These are phyloP conservation scores for Colletotrichum costaricense DNA, from an alignment of 2,329 filamentous ascomycete genomes.

Conservation along the genomic window DNA sequence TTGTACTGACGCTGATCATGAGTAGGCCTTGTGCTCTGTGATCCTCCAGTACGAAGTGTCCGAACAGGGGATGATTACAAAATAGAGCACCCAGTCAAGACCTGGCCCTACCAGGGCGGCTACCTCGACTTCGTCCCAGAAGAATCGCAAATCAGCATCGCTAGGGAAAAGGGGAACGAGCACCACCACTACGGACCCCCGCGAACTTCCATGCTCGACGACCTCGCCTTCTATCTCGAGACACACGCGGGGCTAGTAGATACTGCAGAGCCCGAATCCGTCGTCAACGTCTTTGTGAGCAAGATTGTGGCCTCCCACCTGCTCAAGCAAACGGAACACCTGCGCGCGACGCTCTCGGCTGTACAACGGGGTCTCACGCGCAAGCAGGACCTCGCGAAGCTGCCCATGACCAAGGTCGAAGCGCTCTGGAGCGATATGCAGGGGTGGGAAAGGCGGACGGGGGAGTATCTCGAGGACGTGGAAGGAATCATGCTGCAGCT, in stretches of 20 bases:
- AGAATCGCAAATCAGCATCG: conserved; percentile 31
- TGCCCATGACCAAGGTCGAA: conserved; percentile 39
- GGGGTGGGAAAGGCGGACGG: conserved; percentile 41
- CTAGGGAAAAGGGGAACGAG: too few relatives aligned
- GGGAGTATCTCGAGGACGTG: conserved; percentile 41
- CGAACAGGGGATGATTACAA: conserved; percentile 37
- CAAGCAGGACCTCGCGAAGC: conserved; percentile 39
- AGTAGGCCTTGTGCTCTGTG: conserved; percentile 38
- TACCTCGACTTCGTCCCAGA: conserved; percentile 42
- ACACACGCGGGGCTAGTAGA: conserved; percentile 33
- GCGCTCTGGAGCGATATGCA: conserved; percentile 42
- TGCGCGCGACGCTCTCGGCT: conserved; percentile 38
- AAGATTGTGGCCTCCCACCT: conserved; percentile 42
- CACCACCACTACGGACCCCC: conserved; percentile 36
- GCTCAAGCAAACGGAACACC: conserved; percentile 38
- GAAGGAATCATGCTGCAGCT: conserved; percentile 42
- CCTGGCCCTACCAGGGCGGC: conserved; percentile 39
- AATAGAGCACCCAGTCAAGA: conserved; percentile 31
- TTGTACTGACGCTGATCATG: neutral
- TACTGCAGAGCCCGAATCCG: conserved; percentile 24
- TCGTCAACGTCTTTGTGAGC: conserved; percentile 36
- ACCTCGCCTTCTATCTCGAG: conserved; percentile 40
- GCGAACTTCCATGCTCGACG: conserved; percentile 38
- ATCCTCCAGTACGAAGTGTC: conserved; percentile 38
- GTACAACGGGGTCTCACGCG: conserved; percentile 40